Percentiles rank a stretch among this genome's conserved stretches.
phyloP scores from a whole-genome alignment of 2,329 filamentous ascomycete species.

The Penicillium sp. region DNA sequence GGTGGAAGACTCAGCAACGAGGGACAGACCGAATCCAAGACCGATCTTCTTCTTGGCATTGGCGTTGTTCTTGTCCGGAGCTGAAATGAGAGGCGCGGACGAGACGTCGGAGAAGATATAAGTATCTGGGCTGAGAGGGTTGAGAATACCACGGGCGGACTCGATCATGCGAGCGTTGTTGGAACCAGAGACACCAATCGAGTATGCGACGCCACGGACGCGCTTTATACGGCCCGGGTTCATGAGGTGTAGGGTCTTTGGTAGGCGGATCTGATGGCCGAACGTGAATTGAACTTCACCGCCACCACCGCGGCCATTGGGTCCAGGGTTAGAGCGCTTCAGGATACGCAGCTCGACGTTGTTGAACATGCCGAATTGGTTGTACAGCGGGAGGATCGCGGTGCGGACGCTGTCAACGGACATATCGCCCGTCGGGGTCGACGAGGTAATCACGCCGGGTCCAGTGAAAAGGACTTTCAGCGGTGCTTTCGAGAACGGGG shows the following conservation, averaged over 20 bases:
- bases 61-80: constrained; percentile 69
- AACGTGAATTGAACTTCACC: constrained; percentile 94
- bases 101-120: constrained; percentile 78
- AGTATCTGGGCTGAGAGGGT: constrained; percentile 82
- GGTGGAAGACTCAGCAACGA: constrained; percentile 90
- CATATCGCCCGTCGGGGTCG: constrained; percentile 81
- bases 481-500: constrained; percentile 88
- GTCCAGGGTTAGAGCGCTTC: constrained; percentile 75
- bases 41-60: constrained; percentile 66
- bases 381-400: constrained; percentile 86
- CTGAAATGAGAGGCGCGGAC: constrained; percentile 63
- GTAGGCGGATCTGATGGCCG: constrained; percentile 87
- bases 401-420: constrained; percentile 93
- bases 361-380: constrained; percentile 85
- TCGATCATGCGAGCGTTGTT: constrained; percentile 98
- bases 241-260: constrained; percentile 89
- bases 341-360: constrained; percentile 84
- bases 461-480: constrained; percentile 90
- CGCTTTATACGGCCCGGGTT: constrained; percentile 82
- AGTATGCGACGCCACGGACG: constrained; percentile 91
- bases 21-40: constrained; percentile 85
- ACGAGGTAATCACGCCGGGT: constrained; percentile 86
- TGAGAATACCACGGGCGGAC: constrained; percentile 81
- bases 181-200: constrained; percentile 84
- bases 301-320: constrained; percentile 76